phyloP scores from a whole-genome alignment of 2,329 filamentous ascomycete genomes.

The Lasiodiplodia theobromae region DNA sequence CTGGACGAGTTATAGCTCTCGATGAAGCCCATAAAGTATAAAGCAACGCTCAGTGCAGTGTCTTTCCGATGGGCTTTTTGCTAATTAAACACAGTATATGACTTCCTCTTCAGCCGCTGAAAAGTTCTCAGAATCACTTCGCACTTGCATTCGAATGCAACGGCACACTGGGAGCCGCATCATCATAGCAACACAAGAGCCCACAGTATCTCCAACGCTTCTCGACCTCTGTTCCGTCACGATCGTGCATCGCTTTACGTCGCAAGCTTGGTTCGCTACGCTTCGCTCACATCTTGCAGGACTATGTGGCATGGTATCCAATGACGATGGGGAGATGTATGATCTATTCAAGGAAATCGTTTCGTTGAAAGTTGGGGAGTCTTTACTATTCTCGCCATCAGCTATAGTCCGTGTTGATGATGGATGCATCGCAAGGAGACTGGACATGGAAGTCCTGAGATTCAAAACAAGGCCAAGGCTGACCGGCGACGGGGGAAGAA shows the following conservation, averaged over 20 bases:
- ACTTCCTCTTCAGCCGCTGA: slow-evolving; percentile 60
- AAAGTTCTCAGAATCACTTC: slow-evolving; percentile 67
- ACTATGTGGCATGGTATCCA: slow-evolving; percentile 33
- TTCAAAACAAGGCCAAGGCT: slow-evolving; percentile 23
- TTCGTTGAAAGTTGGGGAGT: slow-evolving; percentile 38
- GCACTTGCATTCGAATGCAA: slow-evolving; percentile 73
- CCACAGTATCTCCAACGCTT: slow-evolving; percentile 71
- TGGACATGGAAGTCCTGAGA: slow-evolving; percentile 23
- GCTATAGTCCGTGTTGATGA: slow-evolving; percentile 2
- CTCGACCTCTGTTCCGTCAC: slow-evolving; percentile 76
- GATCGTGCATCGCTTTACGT: slow-evolving; percentile 75
- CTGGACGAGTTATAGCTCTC: slow-evolving; percentile 68
- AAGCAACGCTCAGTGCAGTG: too few species aligned
- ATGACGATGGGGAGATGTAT: slow-evolving; percentile 34
- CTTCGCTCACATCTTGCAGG: slow-evolving; percentile 58
- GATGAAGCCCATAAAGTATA: slow-evolving; percentile 76
- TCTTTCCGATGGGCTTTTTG: too few species aligned
- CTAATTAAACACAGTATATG: slow-evolving; percentile 60
- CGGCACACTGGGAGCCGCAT: slow-evolving; percentile 72
- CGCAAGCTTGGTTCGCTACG: slow-evolving; percentile 66
- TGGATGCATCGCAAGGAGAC: neutral
- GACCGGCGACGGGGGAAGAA: slow-evolving; percentile 22
- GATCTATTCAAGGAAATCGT: slow-evolving; percentile 55
- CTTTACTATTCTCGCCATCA: slow-evolving; percentile 18
- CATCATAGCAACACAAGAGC: slow-evolving; percentile 79